phyloP scores from a whole-genome alignment of 2,329 filamentous ascomycete species.

The Fusarium brevicatenulatum region DNA sequence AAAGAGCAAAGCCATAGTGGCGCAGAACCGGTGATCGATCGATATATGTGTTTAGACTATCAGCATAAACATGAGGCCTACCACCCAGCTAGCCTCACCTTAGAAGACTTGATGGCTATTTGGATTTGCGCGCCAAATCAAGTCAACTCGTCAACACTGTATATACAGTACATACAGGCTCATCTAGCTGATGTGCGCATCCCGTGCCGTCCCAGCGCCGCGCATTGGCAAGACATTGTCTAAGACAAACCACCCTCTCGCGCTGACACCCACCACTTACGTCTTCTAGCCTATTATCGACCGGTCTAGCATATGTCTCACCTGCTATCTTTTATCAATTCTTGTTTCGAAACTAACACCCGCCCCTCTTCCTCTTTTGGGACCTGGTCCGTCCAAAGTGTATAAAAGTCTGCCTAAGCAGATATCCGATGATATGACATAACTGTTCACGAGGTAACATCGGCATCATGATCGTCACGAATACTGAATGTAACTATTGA shows the following conservation, averaged over 20 bases:
- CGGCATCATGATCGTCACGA: background rate
- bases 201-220: constrained; percentile 38
- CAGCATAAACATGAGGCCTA: constrained; percentile 21
- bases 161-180: background rate
- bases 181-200: constrained; percentile 7
- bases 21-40: background rate
- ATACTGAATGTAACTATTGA: background rate
- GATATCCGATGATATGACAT: constrained; percentile 7
- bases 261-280: constrained; percentile 5
- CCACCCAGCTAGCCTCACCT: background rate
- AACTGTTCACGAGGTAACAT: constrained; percentile 21
- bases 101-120: background rate
- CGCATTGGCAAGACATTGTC: constrained; percentile 39
- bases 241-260: constrained; percentile 34
- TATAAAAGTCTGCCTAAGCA: constrained; percentile 8
- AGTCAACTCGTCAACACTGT: background rate
- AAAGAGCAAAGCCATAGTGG: constrained; percentile 9
- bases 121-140: background rate
- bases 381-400: background rate
- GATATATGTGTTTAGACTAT: constrained; percentile 10
- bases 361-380: constrained; percentile 10
- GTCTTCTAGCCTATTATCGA: constrained; percentile 8
- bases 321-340: constrained; percentile 14
- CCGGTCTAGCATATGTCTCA: constrained; percentile 22
- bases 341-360: constrained; percentile 19